Evolutionary conservation across 2,329 filamentous ascomycete genomes (phyloP).

Genomic region (Dryadomyces sulphureus): DNA sequence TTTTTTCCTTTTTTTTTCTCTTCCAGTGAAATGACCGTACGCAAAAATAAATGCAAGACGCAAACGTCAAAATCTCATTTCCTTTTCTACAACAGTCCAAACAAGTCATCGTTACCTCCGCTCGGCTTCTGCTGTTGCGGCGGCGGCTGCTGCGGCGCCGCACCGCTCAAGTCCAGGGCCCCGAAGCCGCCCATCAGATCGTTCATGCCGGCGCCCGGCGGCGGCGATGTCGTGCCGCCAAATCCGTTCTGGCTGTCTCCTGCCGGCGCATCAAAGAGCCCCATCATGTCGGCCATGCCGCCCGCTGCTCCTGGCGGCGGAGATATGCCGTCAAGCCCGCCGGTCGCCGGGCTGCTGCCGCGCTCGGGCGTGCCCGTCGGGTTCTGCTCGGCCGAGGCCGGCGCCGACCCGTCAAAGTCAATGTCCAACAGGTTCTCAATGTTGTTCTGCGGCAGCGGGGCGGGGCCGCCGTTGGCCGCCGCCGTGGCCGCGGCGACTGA

Average conservation of each 20-base stretch:
- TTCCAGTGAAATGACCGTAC: neutral
- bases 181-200: slow-evolving; percentile 87
- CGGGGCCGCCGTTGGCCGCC: slow-evolving; percentile 14
- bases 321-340: slow-evolving; percentile 12
- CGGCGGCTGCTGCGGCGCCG: slow-evolving; percentile 34
- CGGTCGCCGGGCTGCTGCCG: slow-evolving; percentile 45
- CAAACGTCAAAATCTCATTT: neutral
- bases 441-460: slow-evolving; percentile 54
- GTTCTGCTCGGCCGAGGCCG: slow-evolving; percentile 61
- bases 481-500: slow-evolving; percentile 57
- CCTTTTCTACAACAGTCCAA: slow-evolving; percentile 35
- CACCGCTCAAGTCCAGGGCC: slow-evolving; percentile 57
- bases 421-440: slow-evolving; percentile 82
- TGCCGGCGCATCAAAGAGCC: slow-evolving; percentile 53
- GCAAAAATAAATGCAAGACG: neutral
- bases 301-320: slow-evolving; percentile 22
- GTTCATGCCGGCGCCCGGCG: slow-evolving; percentile 43
- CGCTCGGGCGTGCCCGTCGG: slow-evolving; percentile 46
- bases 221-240: slow-evolving; percentile 11
- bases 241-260: slow-evolving; percentile 25
- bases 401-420: slow-evolving; percentile 62
- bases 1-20: neutral
- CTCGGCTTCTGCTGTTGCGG: slow-evolving; percentile 39
- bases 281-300: slow-evolving; percentile 49
- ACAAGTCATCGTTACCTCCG: slow-evolving; percentile 41